Evolutionary conservation across 176 grass and related monocot genomes (phyloP).

Genomic region (Areca catechu): DNA sequence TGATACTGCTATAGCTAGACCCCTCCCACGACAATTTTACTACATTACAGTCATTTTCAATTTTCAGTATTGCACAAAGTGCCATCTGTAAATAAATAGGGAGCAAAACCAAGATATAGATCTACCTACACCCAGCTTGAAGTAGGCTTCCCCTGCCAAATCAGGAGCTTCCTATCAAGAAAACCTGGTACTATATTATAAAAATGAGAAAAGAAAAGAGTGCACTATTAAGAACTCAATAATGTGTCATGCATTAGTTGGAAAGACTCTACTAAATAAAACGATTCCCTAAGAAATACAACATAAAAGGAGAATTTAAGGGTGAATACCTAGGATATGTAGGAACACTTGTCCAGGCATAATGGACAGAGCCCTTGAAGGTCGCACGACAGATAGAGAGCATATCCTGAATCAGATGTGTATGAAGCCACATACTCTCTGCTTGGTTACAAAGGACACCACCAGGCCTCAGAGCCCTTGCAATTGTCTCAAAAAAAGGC

Average conservation of each 20-base stretch:
- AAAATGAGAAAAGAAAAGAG: no score
- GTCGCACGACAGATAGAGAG: conserved; percentile 69
- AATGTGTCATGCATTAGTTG: no score
- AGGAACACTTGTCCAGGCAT: conserved; percentile 95
- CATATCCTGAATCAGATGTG: conserved; percentile 93
- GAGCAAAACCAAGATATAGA: not conserved
- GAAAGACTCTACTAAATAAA: no score
- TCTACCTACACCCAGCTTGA: conserved; percentile 12
- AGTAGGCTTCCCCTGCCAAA: conserved; percentile 3
- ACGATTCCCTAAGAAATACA: not conserved
- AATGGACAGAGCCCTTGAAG: conserved; percentile 79
- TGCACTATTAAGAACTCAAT: no score
- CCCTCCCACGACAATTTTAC: no score
- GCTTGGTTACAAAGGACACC: conserved; percentile 96
- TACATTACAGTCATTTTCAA: no score
- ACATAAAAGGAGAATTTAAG: not conserved
- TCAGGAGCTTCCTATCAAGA: conserved; percentile 4
- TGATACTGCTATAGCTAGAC: no score
- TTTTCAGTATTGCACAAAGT: no score
- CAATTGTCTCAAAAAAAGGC: conserved; percentile 85
- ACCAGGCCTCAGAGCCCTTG: conserved; percentile 78
- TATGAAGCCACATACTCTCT: conserved; percentile 89
- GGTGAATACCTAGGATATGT: conserved; percentile 82
- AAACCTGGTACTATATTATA: no score
- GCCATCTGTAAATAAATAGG: no score